Percentiles rank a stretch among this genome's conserved stretches.
Conservation (phyloP, 2,329 filamentous ascomycete species). For the Fusarium annulatum region DNA sequence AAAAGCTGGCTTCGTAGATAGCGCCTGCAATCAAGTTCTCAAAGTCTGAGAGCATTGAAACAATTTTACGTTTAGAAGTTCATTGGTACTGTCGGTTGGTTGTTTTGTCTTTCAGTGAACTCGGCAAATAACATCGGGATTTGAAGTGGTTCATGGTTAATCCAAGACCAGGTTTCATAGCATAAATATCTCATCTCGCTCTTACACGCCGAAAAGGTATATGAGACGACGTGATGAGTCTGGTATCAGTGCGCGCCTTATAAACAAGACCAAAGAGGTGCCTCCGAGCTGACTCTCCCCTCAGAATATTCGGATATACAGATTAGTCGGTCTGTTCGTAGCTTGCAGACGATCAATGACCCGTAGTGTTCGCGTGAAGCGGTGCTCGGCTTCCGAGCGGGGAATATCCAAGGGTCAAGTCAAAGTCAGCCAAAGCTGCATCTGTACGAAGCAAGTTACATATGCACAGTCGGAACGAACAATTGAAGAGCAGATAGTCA, state of each 20-base stretch:
- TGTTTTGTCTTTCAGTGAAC: neutral
- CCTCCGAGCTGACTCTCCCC: neutral
- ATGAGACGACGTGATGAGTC: neutral
- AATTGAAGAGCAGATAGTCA: neutral
- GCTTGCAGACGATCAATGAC: constrained; percentile 26
- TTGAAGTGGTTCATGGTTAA: neutral
- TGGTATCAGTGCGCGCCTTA: neutral
- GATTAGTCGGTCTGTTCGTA: constrained; percentile 9
- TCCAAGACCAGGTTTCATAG: neutral
- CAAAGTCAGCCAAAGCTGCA: neutral
- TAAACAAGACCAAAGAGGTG: neutral
- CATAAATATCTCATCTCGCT: constrained; percentile 6
- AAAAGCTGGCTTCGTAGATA: constrained; percentile 27
- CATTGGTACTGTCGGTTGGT: neutral
- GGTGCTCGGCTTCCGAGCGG: constrained; percentile 44
- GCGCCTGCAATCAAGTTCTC: constrained; percentile 17
- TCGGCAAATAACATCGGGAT: neutral
- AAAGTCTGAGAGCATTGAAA: constrained; percentile 12
- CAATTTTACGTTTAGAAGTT: constrained; percentile 21
- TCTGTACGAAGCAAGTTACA: constrained; percentile 3
- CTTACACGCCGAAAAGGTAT: neutral
- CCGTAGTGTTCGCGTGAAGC: constrained; percentile 26
- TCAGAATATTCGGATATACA: constrained; percentile 12
- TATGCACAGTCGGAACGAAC: neutral
- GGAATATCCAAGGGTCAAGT: constrained; percentile 28